Evolutionary conservation across 208 protist species (phyloP), one percentile per base, ranked within the genome.

Genomic region (Acanthamoeba castellanii): DNA sequence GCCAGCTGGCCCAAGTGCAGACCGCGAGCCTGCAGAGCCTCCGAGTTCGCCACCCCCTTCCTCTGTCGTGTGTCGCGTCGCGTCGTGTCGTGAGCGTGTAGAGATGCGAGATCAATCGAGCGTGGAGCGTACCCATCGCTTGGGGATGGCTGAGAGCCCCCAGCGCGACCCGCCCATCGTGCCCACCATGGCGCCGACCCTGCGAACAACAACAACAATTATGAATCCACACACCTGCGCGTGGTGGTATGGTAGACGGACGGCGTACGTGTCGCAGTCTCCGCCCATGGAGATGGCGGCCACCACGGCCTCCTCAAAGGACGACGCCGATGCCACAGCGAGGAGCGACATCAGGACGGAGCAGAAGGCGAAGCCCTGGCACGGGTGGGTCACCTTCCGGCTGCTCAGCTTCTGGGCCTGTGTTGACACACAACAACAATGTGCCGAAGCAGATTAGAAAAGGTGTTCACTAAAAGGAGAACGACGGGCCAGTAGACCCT

Each of bases 361-460:
- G 20, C 70, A 78, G 32, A 78, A 78, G 70, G 34, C 70, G n/a
- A 78, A 78, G 70, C 70, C 70, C n/a, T 78, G 70, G 34, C 70
- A 78, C 9, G 70, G 70, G 32, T 78, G 70, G 9, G 70, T 45
- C 13, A 78, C 70, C 34, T 78, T 78, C 70, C 34, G 45, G 11
- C 32, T 25, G 18, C 70, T 78, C 34, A 78, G 34, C 70, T 45
- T 34, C 32, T 78, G 70, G 34, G 70, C 70, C 70, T 78, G 70
- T 30, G 68, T 22, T 2, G 11, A 8, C 68, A 70, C 7, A 32
- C 25, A 22, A 70, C 22, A 70, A 32, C 13, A 9, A 34, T 3
- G 37, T 3, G 37, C 37, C 37, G 37, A 42, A 42, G 37, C 37
- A 74, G 0, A 74, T 74, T 34, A 34, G 16, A 6, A 64, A 64